These are phyloP conservation scores for Phialocephala sp. DNA, from an alignment of 2,329 filamentous ascomycete species.

Conservation along the genomic window DNA sequence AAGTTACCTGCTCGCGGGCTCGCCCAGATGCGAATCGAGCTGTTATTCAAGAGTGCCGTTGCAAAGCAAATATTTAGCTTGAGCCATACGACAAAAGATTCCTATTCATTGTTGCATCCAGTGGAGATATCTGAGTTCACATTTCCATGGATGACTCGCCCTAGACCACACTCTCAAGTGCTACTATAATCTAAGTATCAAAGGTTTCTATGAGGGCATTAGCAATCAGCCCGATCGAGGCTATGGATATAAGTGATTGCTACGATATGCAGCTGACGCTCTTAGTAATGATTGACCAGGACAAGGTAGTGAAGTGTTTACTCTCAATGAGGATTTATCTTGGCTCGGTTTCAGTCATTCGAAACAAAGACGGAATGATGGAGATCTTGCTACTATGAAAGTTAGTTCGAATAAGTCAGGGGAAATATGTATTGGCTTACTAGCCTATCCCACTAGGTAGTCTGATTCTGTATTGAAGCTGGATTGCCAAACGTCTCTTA, in stretches of 20 bases:
- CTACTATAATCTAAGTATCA: neutral
- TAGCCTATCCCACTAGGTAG: neutral
- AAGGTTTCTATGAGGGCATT: neutral
- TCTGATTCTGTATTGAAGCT: neutral
- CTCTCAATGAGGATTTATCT: neutral
- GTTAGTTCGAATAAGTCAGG: neutral
- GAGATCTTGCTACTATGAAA: too few species aligned
- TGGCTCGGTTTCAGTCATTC: neutral
- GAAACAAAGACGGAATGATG: neutral
- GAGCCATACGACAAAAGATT: neutral
- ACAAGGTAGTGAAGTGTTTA: neutral
- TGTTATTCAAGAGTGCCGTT: neutral
- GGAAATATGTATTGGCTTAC: neutral
- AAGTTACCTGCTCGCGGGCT: neutral
- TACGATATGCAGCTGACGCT: neutral
- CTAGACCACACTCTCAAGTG: neutral
- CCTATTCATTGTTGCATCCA: neutral
- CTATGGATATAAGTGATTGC: neutral
- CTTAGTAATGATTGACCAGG: neutral
- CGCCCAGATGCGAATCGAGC: neutral
- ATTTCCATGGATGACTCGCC: neutral
- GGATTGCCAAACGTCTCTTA: neutral
- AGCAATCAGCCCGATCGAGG: neutral
- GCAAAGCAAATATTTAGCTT: neutral
- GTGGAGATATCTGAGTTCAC: neutral